A percentile compares a stretch with the other conserved stretches of the same genome.
Conservation (phyloP, 306 rosid genomes). For the Pterocarpus macrocarpus region DNA sequence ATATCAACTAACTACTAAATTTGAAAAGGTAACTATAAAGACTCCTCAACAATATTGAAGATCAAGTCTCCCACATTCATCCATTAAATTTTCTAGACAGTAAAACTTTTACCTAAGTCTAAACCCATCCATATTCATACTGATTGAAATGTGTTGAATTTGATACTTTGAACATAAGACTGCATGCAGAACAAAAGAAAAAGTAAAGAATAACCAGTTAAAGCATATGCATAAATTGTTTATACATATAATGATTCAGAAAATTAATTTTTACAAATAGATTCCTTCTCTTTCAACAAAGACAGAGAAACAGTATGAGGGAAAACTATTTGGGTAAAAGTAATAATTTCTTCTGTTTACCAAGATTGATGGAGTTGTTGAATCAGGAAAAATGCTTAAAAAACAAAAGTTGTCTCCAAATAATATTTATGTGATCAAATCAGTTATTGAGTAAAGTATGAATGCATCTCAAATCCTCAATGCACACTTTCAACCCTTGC, state of each 20-base stretch:
- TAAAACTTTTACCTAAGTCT: no score
- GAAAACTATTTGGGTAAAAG: constrained; percentile 6
- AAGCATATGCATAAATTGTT: not conserved
- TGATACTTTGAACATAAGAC: constrained; percentile 11
- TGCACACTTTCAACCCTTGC: no score
- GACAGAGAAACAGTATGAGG: constrained; percentile 5
- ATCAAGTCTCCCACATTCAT: not conserved
- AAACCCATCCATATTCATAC: not conserved
- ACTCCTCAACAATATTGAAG: no score
- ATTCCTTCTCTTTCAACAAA: not conserved
- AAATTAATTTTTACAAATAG: constrained; percentile 12
- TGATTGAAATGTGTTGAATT: not conserved
- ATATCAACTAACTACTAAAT: not conserved
- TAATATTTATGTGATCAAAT: no score
- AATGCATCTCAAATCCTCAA: no score
- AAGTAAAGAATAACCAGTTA: constrained; percentile 8
- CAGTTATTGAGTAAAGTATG: no score
- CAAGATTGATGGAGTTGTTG: not conserved
- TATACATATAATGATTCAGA: constrained; percentile 15
- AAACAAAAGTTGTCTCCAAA: no score
- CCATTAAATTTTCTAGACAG: not conserved
- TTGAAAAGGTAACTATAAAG: no score
- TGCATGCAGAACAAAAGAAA: constrained; percentile 8
- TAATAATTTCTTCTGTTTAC: constrained; percentile 12
- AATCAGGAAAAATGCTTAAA: no score